phyloP scores from a whole-genome alignment of 345 rosid species.

The Cochlearia excelsa region DNA sequence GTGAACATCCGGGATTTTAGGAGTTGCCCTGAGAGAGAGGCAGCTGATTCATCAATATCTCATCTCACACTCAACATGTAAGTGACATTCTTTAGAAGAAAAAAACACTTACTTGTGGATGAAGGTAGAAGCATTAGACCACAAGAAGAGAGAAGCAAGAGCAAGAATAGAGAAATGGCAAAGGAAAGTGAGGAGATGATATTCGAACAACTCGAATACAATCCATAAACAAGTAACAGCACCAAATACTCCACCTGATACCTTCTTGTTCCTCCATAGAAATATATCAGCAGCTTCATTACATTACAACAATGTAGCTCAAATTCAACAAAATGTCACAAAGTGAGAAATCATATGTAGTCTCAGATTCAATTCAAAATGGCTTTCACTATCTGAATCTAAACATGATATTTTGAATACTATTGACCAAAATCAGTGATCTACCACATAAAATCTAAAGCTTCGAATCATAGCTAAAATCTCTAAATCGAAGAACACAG shows the following conservation, averaged over 20 bases:
- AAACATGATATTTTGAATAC: too few relatives aligned
- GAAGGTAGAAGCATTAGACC: conserved; percentile 78
- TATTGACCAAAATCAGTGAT: too few relatives aligned
- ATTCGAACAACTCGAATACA: conserved; percentile 76
- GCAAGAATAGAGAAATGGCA: conserved; percentile 68
- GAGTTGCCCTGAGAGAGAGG: conserved; percentile 47
- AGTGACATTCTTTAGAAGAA: too few relatives aligned
- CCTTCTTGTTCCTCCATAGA: conserved; percentile 96
- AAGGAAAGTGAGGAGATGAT: conserved; percentile 70
- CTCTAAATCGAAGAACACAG: too few relatives aligned
- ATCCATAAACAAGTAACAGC: conserved; percentile 73
- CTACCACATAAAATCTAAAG: too few relatives aligned
- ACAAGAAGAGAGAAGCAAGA: conserved; percentile 77
- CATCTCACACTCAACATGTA: too few relatives aligned
- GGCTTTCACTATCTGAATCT: too few relatives aligned
- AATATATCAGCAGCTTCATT: conserved; percentile 73
- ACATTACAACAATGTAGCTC: background rate
- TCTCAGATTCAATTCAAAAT: too few relatives aligned
- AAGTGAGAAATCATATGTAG: too few relatives aligned
- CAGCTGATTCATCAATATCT: too few relatives aligned
- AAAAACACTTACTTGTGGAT: conserved; percentile 70
- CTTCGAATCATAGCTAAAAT: too few relatives aligned
- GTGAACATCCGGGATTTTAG: conserved; percentile 68
- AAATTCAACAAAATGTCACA: conserved; percentile 3
- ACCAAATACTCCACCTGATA: conserved; percentile 79